These are phyloP conservation scores for Lactifluus volemus DNA, from an alignment of 768 basidiomycete species.

Conservation along the genomic window DNA sequence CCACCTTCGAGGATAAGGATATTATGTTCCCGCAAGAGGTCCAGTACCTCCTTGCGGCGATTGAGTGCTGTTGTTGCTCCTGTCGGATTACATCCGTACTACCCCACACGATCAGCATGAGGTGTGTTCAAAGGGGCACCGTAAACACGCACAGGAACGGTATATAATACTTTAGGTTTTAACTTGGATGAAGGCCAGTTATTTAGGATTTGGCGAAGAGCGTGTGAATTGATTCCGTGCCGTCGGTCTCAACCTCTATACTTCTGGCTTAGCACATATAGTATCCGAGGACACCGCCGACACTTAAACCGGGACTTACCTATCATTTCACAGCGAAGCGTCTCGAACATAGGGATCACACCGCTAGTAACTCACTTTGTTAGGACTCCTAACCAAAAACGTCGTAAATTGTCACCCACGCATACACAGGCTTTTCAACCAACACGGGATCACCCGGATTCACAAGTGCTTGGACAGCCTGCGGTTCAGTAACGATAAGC, in stretches of 20 bases:
- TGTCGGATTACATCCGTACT: conserved; percentile 85
- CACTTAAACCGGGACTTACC: conserved; percentile 32
- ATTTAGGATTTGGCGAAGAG: conserved; percentile 56
- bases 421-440: conserved; percentile 76
- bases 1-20: conserved; percentile 81
- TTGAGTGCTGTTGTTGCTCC: conserved; percentile 68
- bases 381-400: conserved; percentile 3
- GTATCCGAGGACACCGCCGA: background rate
- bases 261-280: background rate
- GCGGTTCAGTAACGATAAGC: background rate
- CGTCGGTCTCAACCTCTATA: conserved; percentile 72
- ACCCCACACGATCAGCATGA: background rate
- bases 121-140: background rate
- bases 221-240: conserved; percentile 54
- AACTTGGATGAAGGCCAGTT: conserved; percentile 65
- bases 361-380: conserved; percentile 40
- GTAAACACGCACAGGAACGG: conserved; percentile 46
- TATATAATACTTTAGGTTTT: conserved; percentile 75
- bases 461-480: conserved; percentile 66
- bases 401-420: conserved; percentile 34
- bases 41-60: conserved; percentile 62
- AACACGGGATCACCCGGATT: conserved; percentile 76
- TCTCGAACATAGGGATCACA: conserved; percentile 52
- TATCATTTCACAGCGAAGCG: conserved; percentile 48
- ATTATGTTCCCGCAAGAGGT: conserved; percentile 61